Evolutionary conservation across 1,284 basidiomycete species (phyloP).

Genomic region (Cutaneotrichosporon arboriforme): DNA sequence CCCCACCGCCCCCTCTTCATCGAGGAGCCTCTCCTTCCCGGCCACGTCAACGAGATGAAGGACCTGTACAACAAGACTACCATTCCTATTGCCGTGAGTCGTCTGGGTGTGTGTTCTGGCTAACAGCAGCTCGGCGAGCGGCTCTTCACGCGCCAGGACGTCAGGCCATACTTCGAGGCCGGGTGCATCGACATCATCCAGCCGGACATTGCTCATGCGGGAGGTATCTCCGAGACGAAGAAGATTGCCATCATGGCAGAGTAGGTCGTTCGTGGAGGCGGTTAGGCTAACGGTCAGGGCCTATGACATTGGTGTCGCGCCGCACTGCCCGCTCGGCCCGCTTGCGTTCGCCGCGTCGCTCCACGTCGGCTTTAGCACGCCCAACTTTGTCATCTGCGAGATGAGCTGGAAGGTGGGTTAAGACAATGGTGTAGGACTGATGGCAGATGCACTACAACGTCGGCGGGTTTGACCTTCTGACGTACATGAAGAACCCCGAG

Average conservation of each 20-base stretch:
- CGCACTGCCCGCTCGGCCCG: slow-evolving; percentile 54
- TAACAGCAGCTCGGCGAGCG: slow-evolving; percentile 58
- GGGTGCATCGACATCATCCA: slow-evolving; percentile 67
- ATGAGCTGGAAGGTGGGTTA: slow-evolving; percentile 43
- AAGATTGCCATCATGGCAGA: slow-evolving; percentile 66
- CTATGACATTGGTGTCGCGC: slow-evolving; percentile 50
- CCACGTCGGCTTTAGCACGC: slow-evolving; percentile 46
- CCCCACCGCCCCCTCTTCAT: slow-evolving; percentile 65
- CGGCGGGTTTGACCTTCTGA: slow-evolving; percentile 61
- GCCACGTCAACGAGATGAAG: slow-evolving; percentile 49
- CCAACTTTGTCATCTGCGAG: slow-evolving; percentile 50
- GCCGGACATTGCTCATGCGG: slow-evolving; percentile 59
- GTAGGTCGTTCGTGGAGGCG: slow-evolving; percentile 15
- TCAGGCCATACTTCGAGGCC: slow-evolving; percentile 60
- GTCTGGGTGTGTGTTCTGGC: background rate
- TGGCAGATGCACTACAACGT: slow-evolving; percentile 66
- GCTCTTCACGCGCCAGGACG: slow-evolving; percentile 63
- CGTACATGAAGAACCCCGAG: slow-evolving; percentile 53
- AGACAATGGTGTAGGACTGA: background rate
- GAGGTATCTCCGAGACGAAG: slow-evolving; percentile 66
- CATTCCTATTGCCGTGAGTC: slow-evolving; percentile 50
- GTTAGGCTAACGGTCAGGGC: slow-evolving; percentile 23
- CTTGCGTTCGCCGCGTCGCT: slow-evolving; percentile 63
- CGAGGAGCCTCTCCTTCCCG: slow-evolving; percentile 65
- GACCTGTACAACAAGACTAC: slow-evolving; percentile 50